Base-by-base conservation (phyloP, 2,329 filamentous ascomycete genomes). In the Aspergillus versicolor region DNA sequence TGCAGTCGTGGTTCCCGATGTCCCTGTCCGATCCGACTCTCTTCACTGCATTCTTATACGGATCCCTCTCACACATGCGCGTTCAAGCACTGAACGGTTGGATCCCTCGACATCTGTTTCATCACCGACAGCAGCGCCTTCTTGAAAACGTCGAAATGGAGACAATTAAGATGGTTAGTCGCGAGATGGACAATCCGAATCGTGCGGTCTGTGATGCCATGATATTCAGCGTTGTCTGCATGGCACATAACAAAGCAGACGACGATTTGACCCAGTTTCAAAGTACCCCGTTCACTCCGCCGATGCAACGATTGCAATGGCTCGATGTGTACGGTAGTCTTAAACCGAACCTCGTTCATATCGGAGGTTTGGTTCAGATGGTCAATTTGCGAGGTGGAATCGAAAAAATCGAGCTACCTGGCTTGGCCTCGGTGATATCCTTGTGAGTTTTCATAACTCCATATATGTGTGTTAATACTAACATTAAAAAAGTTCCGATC, bases 381-480 rank as follows among this genome's bases (percentile, higher is more conserved):
- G 56, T 77, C 41, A 67, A 69, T 19, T 49, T 74, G 6, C 69
- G 70, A 30, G 75, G 75, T 5, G 75, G 75, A 0, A 54, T 78
- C 8, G 58, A 66, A 5, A 68, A 71, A 12, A 67, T 78, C 32
- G 65, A 65, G 34, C 62, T 75, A 19, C 69, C 70, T 8, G 75
- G 75, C 3, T 56, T 77, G 27, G 69, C 72, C 7, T 65, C 72
- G 34, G 69, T 70, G 0, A 62, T 78, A 24, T 73, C 69, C n/a
- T 75, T 73, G 73, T 76, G 67, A 59, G 71, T 64, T 43, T n/a
- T n/a, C 19, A 1, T 49, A 11, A 8, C 22, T 17, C 5, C 7
- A 5, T 19, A 11, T 21, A 11, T 21, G 4, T 42, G 21, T 15
- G 7, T 40, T 34, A 21, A 54, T 17, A 11, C 58, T 66, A 37